Conservation (phyloP, 331 rosid species). For the Cydonia oblonga region DNA sequence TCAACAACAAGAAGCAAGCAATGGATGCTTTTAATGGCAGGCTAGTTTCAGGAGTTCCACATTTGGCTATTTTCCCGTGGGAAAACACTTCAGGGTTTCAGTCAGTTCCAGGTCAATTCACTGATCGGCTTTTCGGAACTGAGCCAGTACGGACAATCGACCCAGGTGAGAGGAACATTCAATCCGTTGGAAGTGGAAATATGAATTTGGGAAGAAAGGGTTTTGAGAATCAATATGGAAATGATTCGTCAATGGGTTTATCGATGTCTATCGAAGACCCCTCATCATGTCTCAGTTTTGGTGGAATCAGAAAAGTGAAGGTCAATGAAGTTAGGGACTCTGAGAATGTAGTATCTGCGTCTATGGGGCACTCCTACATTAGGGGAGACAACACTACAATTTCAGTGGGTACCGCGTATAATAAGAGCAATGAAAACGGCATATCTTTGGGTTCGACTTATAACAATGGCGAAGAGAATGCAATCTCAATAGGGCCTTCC, state of each 20-base stretch:
- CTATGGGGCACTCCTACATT: conserved; percentile 46
- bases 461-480: conserved; percentile 31
- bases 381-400: conserved; percentile 40
- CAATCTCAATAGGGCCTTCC: conserved; percentile 35
- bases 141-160: conserved; percentile 43
- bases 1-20: conserved; percentile 76
- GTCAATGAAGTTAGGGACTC: conserved; percentile 91
- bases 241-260: conserved; percentile 52
- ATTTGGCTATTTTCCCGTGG: conserved; percentile 52
- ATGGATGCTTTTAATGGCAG: conserved; percentile 51
- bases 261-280: conserved; percentile 60
- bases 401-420: conserved; percentile 33
- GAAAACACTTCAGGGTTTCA: conserved; percentile 65
- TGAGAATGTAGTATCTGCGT: conserved; percentile 41
- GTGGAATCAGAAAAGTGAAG: conserved; percentile 84
- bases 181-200: conserved; percentile 52
- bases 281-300: conserved; percentile 60
- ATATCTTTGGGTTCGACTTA: conserved; percentile 52
- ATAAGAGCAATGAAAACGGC: conserved; percentile 40
- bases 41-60: conserved; percentile 53
- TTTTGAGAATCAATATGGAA: conserved; percentile 53
- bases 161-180: conserved; percentile 57
- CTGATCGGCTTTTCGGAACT: conserved; percentile 67
- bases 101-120: conserved; percentile 55
- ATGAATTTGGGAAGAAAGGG: conserved; percentile 48